Conservation (phyloP, 306 rosid species). For the Cicer cuneatum region DNA sequence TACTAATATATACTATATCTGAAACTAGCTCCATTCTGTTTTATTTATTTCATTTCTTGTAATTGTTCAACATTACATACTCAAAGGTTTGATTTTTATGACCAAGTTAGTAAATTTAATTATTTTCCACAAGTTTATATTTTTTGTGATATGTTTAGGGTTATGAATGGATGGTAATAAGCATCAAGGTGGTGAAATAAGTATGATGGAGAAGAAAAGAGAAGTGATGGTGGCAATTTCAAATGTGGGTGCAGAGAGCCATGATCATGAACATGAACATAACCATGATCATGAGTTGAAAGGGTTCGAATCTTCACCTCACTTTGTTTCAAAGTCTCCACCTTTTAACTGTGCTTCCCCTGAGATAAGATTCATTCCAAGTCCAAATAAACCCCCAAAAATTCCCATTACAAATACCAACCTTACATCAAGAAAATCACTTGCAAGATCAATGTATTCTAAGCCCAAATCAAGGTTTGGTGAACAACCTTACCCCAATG, state of each 20-base stretch:
- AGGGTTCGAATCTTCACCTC: conserved; percentile 42
- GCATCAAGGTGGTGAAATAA: conserved; percentile 51
- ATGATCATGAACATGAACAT: not conserved
- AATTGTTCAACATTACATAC: not conserved
- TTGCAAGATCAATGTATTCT: conserved; percentile 64
- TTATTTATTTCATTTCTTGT: not conserved
- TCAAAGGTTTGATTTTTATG: conserved; percentile 21
- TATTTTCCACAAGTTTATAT: not conserved
- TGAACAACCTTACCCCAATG: conserved; percentile 60
- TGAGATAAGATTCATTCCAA: conserved; percentile 55
- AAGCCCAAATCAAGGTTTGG: conserved; percentile 88
- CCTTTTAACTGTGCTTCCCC: conserved; percentile 57
- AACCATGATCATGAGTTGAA: conserved; percentile 42
- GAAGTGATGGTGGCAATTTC: conserved; percentile 61
- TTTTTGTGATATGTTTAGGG: conserved; percentile 37
- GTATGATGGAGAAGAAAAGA: conserved; percentile 65
- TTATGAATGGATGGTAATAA: conserved; percentile 48
- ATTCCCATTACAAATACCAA: conserved; percentile 48
- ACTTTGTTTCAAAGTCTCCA: conserved; percentile 47
- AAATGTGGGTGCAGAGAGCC: conserved; percentile 43
- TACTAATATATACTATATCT: not conserved
- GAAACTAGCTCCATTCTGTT: not conserved
- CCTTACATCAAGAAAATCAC: conserved; percentile 54
- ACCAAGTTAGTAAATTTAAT: not conserved
- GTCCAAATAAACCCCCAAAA: conserved; percentile 68